Percentiles rank a stretch among this genome's conserved stretches.
phyloP scores from a whole-genome alignment of 192 early-diverging fungal species.

The Coemansia sp. region DNA sequence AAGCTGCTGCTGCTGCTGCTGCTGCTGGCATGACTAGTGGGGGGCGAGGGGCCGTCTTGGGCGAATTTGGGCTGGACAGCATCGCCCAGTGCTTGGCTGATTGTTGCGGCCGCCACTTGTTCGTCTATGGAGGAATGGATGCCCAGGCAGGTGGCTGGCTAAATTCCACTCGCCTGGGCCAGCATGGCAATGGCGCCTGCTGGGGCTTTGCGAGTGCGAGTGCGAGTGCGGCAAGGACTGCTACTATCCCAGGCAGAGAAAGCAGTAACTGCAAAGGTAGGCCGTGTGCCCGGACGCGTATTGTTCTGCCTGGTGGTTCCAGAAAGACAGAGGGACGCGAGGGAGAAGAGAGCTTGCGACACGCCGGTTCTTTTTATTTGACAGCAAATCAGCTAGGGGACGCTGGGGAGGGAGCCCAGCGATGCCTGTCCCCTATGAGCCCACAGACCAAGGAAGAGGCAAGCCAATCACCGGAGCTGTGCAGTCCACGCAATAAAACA shows the following conservation, averaged over 20 bases:
- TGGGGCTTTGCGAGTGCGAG: not conserved
- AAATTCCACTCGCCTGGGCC: constrained; percentile 10
- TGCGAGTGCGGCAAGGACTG: not conserved
- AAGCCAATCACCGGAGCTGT: too few species aligned
- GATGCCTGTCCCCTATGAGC: too few species aligned
- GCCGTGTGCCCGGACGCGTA: not conserved
- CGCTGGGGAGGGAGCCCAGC: too few species aligned
- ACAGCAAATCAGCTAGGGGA: too few species aligned
- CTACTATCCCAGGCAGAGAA: not conserved
- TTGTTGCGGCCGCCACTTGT: constrained; percentile 4
- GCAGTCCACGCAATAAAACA: too few species aligned
- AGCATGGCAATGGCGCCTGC: not conserved
- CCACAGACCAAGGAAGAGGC: too few species aligned
- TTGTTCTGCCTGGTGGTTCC: not conserved
- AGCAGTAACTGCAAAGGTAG: not conserved
- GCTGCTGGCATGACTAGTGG: too few species aligned
- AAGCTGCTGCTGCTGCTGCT: too few species aligned
- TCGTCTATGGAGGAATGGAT: not conserved
- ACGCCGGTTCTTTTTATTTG: not conserved
- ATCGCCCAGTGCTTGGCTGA: not conserved
- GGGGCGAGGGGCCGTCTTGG: too few species aligned
- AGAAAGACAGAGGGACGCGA: constrained; percentile 1
- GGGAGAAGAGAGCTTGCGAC: not conserved
- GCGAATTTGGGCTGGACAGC: too few species aligned
- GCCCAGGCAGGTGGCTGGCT: not conserved